Evolutionary conservation across 202 grass and related monocot species (phyloP).

Genomic region (Panicum hallii): DNA sequence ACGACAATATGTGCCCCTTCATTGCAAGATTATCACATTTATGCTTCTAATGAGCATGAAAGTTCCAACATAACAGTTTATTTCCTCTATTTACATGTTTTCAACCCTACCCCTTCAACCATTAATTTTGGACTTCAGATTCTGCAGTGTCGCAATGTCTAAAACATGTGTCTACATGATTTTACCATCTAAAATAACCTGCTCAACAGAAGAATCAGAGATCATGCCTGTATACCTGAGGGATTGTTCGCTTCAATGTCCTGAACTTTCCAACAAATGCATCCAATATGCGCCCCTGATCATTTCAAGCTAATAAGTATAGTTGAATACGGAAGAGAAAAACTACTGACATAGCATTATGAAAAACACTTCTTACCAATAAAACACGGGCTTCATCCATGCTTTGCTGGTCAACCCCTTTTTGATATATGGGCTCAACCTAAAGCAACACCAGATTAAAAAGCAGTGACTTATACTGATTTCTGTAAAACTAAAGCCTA

Average conservation of each 20-base stretch:
- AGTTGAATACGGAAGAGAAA: constrained; percentile 26
- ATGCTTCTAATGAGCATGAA: neutral
- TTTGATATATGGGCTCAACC: constrained; percentile 99
- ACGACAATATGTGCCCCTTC: neutral
- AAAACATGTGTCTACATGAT: neutral
- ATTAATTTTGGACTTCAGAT: constrained; percentile 2
- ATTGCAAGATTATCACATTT: constrained; percentile 14
- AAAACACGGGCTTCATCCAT: constrained; percentile 97
- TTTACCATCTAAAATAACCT: neutral
- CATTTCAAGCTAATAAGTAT: constrained; percentile 29
- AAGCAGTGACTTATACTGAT: constrained; percentile 4
- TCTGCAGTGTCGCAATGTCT: neutral
- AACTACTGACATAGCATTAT: neutral
- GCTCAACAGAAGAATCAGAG: constrained; percentile 13
- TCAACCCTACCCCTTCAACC: neutral
- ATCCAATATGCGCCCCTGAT: constrained; percentile 94
- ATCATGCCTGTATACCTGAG: constrained; percentile 68
- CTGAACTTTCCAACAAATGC: constrained; percentile 98
- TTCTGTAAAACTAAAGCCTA: constrained; percentile 5
- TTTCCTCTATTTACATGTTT: constrained; percentile 7
- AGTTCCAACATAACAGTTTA: neutral
- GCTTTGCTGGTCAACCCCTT: constrained; percentile 90
- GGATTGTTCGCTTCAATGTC: constrained; percentile 86
- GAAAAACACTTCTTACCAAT: constrained; percentile 65
- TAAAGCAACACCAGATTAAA: constrained; percentile 41